Evolutionary conservation across 2,329 filamentous ascomycete genomes (phyloP).

Genomic region (Diplodia scrobiculata): DNA sequence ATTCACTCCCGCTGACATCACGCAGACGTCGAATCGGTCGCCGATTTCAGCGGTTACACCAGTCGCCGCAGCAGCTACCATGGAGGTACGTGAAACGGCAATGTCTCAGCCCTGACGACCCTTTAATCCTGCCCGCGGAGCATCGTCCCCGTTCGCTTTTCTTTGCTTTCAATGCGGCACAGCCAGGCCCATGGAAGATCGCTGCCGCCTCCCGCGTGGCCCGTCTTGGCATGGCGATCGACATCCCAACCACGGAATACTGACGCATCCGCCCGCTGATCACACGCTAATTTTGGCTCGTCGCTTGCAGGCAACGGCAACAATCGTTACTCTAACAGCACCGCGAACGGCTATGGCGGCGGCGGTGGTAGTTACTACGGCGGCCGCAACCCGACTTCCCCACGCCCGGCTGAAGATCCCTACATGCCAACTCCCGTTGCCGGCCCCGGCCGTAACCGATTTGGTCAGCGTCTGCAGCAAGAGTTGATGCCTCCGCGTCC

Average conservation of each 20-base stretch:
- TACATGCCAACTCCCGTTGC: conserved; percentile 40
- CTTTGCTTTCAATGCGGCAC: conserved; percentile 4
- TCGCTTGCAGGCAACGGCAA: conserved; percentile 21
- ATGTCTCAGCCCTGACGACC: conserved; percentile 21
- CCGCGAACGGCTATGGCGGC: conserved; percentile 38
- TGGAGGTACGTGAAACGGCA: conserved; percentile 34
- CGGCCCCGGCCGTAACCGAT: conserved; percentile 42
- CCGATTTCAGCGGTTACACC: conserved; percentile 40
- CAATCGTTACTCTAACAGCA: conserved; percentile 29
- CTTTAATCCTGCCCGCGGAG: neutral
- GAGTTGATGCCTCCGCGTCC: conserved; percentile 39
- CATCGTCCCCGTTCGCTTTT: neutral
- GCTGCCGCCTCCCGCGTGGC: conserved; percentile 24
- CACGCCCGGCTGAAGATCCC: conserved; percentile 34
- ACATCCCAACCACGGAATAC: neutral
- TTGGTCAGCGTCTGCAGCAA: conserved; percentile 48
- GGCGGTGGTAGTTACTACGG: conserved; percentile 44
- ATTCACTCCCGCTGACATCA: neutral
- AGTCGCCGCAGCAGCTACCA: conserved; percentile 51
- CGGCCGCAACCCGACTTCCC: conserved; percentile 32
- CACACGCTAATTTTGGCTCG: conserved; percentile 24
- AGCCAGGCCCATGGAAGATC: conserved; percentile 12
- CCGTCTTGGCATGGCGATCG: conserved; percentile 28
- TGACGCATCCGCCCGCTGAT: conserved; percentile 20
- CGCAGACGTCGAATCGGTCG: conserved; percentile 33